Base-by-base conservation (phyloP, 148 eudicot species). In the Persicaria tinctoria region DNA sequence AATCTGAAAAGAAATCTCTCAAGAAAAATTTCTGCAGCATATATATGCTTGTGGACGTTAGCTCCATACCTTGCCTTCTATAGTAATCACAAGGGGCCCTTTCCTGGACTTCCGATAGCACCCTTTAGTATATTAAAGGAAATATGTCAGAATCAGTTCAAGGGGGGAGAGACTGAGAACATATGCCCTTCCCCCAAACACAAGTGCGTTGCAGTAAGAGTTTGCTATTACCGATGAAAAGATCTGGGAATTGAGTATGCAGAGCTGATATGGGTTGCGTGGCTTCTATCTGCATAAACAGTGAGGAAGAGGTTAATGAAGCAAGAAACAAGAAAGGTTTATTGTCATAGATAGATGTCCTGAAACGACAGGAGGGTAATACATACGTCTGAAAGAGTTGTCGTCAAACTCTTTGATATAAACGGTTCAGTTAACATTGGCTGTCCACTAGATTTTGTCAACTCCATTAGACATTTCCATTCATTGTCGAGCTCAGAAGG, bases 391-490 rank as follows among this genome's bases (percentile, higher is more conserved):
- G 89, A 84, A 77, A 89, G 87, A 45, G 82, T 76, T 72, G 91
- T 88, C 53, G 79, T 72, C 85, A 90, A 69, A 80, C 80, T 79
- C 78, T 85, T 88, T 51, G 97, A 91, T 74, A 85, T 72, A 73
- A 88, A 94, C 72, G 91, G 88, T 78, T 78, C 85, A 18, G 86
- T 49, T 81, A 80, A 74, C 72, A 57, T 76, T 46, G 86, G 78
- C 46, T 84, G 79, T 64, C 85, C 84, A 57, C 75, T 80, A 73
- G 90, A 85, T 68, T 76, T 82, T 68, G 86, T 79, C 55, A 88
- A 73, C 75, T 90, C 91, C 80, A 86, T 84, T 78, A 94, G 84
- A 82, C 90, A 91, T 77, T 87, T 77, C 98, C 98, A 94, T 83
- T 91, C 87, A 66, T 64, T 75, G 68, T 90, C 87, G 78, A 94